Conservation (phyloP, 75 land plant genomes). For the Picea glauca region DNA sequence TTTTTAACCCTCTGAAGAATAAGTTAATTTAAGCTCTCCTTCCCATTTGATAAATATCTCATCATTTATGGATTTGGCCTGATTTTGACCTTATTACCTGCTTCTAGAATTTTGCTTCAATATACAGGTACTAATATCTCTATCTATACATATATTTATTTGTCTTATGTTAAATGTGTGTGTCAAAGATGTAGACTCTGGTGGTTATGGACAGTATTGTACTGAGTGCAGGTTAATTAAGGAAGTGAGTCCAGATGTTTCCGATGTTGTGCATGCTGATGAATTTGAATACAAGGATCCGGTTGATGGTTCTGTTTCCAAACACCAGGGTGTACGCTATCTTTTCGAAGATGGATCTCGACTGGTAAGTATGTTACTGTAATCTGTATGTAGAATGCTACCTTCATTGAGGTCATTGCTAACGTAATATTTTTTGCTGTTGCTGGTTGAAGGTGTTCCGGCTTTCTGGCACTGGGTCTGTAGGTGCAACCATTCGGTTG, state of each 20-base stretch:
- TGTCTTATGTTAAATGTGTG: too few species aligned
- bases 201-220: background rate
- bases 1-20: background rate
- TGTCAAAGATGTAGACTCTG: too few species aligned
- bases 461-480: constrained; percentile 99
- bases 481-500: constrained; percentile 92
- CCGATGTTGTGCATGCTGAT: constrained; percentile 72
- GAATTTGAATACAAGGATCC: constrained; percentile 99
- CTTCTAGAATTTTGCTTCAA: background rate
- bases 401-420: background rate
- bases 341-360: constrained; percentile 96
- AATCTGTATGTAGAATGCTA: background rate
- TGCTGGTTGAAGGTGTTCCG: constrained; percentile 76
- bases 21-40: background rate
- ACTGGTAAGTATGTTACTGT: constrained; percentile 43
- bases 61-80: background rate
- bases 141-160: too few species aligned
- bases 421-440: background rate
- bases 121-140: too few species aligned
- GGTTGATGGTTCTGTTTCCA: constrained; percentile 95
- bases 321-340: constrained; percentile 96
- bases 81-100: background rate
- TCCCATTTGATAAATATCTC: background rate
- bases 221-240: constrained; percentile 60
- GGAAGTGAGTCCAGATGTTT: constrained; percentile 69